These are phyloP conservation scores for Styphnolobium japonicum DNA, from an alignment of 306 rosid species.

Conservation along the genomic window DNA sequence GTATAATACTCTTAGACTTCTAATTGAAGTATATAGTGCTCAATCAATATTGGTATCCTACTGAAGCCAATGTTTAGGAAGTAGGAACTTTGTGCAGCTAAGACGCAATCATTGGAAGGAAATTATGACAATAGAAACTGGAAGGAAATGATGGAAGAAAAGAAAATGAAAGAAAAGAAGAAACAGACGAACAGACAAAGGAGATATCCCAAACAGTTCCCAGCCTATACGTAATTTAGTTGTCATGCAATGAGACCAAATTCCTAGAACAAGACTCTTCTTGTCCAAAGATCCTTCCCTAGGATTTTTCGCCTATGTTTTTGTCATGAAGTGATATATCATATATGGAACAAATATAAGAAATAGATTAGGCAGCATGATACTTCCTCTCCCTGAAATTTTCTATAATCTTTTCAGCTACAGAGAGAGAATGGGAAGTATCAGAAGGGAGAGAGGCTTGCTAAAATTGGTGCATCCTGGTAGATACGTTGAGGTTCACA, in stretches of 20 bases:
- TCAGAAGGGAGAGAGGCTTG: slow-evolving; percentile 31
- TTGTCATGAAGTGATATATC: slow-evolving; percentile 16
- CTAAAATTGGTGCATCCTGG: slow-evolving; percentile 65
- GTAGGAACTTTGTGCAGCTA: not conserved
- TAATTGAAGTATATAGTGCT: no score
- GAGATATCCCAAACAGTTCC: not conserved
- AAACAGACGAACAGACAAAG: not conserved
- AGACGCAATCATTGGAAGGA: not conserved
- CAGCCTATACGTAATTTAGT: not conserved
- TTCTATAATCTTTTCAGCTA: not conserved
- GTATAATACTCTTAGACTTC: no score
- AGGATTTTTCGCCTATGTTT: not conserved
- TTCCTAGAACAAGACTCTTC: slow-evolving; percentile 23
- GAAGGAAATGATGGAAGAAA: not conserved
- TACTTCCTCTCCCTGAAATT: slow-evolving; percentile 18
- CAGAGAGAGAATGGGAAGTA: slow-evolving; percentile 26
- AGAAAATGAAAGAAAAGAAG: not conserved
- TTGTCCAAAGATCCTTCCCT: slow-evolving; percentile 34
- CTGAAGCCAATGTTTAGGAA: not conserved
- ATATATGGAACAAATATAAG: not conserved
- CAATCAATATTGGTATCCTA: no score
- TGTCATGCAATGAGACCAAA: not conserved
- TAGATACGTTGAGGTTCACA: slow-evolving; percentile 45
- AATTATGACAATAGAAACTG: no score
- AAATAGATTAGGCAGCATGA: not conserved